Percentiles rank a stretch among this genome's conserved stretches.
Conservation (phyloP, 495 filamentous ascomycete genomes). For the Aspergillus steynii region DNA sequence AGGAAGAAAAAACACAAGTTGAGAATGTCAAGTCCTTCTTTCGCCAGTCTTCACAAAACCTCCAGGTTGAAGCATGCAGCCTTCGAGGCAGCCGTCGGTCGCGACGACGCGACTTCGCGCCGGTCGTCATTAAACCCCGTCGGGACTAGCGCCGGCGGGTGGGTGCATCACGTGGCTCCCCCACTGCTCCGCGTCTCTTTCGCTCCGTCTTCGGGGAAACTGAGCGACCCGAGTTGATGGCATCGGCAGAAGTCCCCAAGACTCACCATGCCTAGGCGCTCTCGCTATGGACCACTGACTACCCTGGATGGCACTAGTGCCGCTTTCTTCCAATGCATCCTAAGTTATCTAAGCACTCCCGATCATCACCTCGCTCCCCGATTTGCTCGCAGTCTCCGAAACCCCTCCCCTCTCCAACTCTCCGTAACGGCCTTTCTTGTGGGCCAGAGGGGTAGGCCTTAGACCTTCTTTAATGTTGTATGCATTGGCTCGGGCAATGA, state of each 20-base stretch:
- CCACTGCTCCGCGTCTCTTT: no score
- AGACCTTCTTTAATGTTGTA: background rate
- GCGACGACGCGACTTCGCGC: conserved; percentile 2
- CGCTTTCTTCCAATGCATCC: background rate
- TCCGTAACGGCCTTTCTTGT: background rate
- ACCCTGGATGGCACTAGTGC: background rate
- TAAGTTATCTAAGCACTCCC: background rate
- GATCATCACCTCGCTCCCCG: no score
- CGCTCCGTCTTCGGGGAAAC: background rate
- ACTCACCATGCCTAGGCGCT: background rate
- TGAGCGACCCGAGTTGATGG: no score
- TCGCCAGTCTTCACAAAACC: background rate
- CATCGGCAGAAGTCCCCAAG: background rate
- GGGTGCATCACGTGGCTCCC: background rate
- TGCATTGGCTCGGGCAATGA: conserved; percentile 16
- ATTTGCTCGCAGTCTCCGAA: background rate
- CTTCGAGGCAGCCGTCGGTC: background rate
- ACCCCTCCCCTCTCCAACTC: background rate
- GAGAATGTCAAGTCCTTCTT: background rate
- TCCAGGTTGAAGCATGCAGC: background rate
- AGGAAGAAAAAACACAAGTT: background rate
- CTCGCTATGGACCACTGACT: background rate
- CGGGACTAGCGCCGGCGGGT: background rate
- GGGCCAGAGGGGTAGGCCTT: background rate
- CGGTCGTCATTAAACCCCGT: background rate